Conservation (phyloP, 805 yeast genomes). For the Alloascoidea hylecoeti region DNA sequence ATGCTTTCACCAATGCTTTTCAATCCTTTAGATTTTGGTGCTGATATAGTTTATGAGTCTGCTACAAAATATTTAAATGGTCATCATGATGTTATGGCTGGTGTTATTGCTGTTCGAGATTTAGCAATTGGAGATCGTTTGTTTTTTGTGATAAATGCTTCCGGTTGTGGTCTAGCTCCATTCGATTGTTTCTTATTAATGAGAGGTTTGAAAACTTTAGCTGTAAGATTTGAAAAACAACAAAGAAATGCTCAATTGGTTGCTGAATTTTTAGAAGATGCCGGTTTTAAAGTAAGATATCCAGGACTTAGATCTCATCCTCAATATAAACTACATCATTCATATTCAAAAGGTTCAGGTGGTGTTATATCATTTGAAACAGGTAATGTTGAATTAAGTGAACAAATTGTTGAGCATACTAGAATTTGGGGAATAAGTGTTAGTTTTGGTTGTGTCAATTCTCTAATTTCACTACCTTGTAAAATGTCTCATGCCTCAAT, state of each 20-base stretch:
- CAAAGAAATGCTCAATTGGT: constrained; percentile 66
- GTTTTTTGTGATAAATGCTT: constrained; percentile 71
- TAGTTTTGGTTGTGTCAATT: constrained; percentile 88
- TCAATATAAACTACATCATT: constrained; percentile 63
- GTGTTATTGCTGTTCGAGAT: constrained; percentile 62
- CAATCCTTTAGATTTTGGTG: constrained; percentile 77
- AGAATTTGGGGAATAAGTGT: constrained; percentile 81
- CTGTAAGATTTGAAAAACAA: constrained; percentile 78
- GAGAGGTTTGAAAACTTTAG: constrained; percentile 80
- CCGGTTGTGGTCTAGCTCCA: constrained; percentile 87
- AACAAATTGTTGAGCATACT: constrained; percentile 61
- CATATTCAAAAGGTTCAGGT: constrained; percentile 74
- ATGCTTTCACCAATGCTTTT: constrained; percentile 90
- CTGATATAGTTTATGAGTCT: constrained; percentile 84
- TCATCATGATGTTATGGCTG: constrained; percentile 96
- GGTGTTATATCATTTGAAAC: constrained; percentile 87
- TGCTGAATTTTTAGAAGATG: constrained; percentile 55
- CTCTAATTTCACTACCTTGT: constrained; percentile 87
- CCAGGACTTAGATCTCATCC: constrained; percentile 80
- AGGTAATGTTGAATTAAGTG: constrained; percentile 51
- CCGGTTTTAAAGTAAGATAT: constrained; percentile 69
- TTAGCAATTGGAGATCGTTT: constrained; percentile 52
- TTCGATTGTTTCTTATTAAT: constrained; percentile 84
- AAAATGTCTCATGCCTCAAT: constrained; percentile 96
- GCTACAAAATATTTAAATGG: constrained; percentile 91